Evolutionary conservation across 2,329 filamentous ascomycete genomes (phyloP).

Genomic region (Stagonosporopsis chrysanthemi): DNA sequence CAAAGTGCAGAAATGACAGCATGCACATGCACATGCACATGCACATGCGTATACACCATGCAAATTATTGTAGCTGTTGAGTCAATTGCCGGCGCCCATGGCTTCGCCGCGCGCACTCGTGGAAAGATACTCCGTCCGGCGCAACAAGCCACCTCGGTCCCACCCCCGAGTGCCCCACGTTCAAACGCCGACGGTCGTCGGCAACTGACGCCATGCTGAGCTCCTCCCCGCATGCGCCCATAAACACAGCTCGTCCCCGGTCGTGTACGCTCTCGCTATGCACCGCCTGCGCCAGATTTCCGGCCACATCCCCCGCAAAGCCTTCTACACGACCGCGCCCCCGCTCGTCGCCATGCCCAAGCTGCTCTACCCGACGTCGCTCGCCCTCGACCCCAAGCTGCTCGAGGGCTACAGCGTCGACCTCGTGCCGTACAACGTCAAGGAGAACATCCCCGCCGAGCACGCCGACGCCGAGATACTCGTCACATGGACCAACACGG

Average conservation of each 20-base stretch:
- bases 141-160: slow-evolving; percentile 6
- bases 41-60: too few species aligned
- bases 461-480: slow-evolving; percentile 67
- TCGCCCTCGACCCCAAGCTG: slow-evolving; percentile 62
- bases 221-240: slow-evolving; percentile 6
- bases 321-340: slow-evolving; percentile 10
- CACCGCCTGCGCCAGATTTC: slow-evolving; percentile 14
- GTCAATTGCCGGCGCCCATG: slow-evolving; percentile 2
- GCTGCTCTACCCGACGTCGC: slow-evolving; percentile 71
- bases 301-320: slow-evolving; percentile 13
- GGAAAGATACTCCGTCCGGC: slow-evolving; percentile 15
- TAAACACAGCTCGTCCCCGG: slow-evolving; percentile 4
- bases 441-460: slow-evolving; percentile 62
- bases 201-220: slow-evolving; percentile 15
- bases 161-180: slow-evolving; percentile 9
- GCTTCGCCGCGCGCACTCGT: slow-evolving; percentile 3
- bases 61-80: not conserved
- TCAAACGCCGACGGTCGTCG: slow-evolving; percentile 18
- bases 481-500: slow-evolving; percentile 68
- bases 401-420: slow-evolving; percentile 66
- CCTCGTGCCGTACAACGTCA: slow-evolving; percentile 68
- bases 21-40: too few species aligned
- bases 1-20: not conserved
- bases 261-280: slow-evolving; percentile 2
- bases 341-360: slow-evolving; percentile 49